Conservation (phyloP, 352 stramenopile species). For the Phytophthora niederhauseri region DNA sequence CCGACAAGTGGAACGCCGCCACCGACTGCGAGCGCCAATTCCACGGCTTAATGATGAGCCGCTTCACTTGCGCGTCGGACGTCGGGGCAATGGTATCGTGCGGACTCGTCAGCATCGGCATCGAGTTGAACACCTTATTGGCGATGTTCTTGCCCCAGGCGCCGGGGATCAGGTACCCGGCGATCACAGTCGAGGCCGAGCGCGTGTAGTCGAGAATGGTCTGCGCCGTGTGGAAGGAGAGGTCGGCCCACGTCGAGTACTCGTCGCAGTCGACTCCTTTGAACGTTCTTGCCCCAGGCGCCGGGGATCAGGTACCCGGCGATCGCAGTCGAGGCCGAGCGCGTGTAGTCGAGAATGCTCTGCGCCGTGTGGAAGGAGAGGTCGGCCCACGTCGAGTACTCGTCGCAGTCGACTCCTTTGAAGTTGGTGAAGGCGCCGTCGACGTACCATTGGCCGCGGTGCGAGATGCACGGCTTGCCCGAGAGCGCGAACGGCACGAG, state of each 20-base stretch:
- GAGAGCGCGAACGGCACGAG: slow-evolving; percentile 75
- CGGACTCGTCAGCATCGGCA: slow-evolving; percentile 51
- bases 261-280: slow-evolving; percentile 65
- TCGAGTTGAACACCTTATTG: slow-evolving; percentile 48
- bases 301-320: slow-evolving; percentile 46
- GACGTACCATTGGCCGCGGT: slow-evolving; percentile 74
- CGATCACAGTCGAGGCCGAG: slow-evolving; percentile 41
- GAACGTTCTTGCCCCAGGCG: too few species aligned
- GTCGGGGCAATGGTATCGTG: slow-evolving; percentile 54
- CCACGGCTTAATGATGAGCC: slow-evolving; percentile 67
- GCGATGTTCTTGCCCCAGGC: slow-evolving; percentile 51
- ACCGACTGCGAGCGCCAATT: slow-evolving; percentile 63
- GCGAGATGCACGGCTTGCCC: slow-evolving; percentile 59
- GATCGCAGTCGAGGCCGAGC: slow-evolving; percentile 43
- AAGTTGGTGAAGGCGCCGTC: slow-evolving; percentile 78
- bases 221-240: slow-evolving; percentile 61
- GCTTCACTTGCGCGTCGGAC: slow-evolving; percentile 20
- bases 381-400: slow-evolving; percentile 66
- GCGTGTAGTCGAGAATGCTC: slow-evolving; percentile 47
- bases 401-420: slow-evolving; percentile 62
- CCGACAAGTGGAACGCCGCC: slow-evolving; percentile 61
- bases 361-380: slow-evolving; percentile 60
- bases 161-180: slow-evolving; percentile 45
- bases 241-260: slow-evolving; percentile 63
- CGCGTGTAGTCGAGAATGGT: slow-evolving; percentile 49